Evolutionary conservation across 345 rosid species (phyloP).

Genomic region (Syzygium jambos): DNA sequence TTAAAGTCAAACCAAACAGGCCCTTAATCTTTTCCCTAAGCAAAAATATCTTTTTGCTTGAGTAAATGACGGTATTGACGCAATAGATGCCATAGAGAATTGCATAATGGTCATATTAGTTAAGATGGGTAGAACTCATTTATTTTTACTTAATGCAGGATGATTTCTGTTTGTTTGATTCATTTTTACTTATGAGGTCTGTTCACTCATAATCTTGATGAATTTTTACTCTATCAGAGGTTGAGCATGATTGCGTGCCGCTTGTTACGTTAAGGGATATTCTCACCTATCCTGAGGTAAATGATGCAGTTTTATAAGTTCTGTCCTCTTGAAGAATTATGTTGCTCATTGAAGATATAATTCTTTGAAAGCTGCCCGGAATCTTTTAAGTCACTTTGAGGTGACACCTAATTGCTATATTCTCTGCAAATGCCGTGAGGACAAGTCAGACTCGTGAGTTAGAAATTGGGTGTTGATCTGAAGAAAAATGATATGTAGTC

Average conservation of each 20-base stretch:
- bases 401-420: background rate
- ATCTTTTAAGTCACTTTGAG: background rate
- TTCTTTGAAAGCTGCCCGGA: background rate
- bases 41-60: background rate
- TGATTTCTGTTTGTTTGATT: background rate
- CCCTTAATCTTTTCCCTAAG: background rate
- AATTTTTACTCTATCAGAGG: conserved; percentile 33
- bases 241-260: conserved; percentile 31
- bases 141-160: background rate
- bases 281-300: conserved; percentile 57
- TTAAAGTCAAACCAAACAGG: background rate
- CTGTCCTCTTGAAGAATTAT: background rate
- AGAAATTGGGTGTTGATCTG: background rate
- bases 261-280: conserved; percentile 68
- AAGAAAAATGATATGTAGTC: background rate
- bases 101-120: background rate
- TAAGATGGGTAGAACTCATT: background rate
- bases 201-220: background rate
- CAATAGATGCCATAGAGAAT: background rate
- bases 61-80: background rate
- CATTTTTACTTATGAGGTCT: background rate
- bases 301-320: background rate
- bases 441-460: background rate
- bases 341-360: background rate
- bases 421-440: background rate